Conservation (phyloP, 225 moss, liverwort and hornwort species). For the Bryoerythrophyllum caledonicum region DNA sequence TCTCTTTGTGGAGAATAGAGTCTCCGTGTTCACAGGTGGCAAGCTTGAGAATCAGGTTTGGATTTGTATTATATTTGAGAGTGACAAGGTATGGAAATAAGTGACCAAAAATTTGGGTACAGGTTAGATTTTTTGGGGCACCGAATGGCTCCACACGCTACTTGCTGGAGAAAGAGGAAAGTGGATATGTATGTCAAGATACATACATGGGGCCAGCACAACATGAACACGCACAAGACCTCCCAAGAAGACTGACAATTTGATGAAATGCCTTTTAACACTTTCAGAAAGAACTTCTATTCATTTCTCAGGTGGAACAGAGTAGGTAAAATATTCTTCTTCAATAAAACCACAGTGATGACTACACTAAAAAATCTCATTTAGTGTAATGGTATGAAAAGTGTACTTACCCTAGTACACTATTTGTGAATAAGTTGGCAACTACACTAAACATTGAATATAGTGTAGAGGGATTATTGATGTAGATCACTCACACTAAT, state of each 20-base stretch:
- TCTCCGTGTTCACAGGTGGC: background rate
- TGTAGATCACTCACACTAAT: too few relatives aligned
- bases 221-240: background rate
- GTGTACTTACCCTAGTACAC: too few relatives aligned
- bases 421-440: too few relatives aligned
- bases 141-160: background rate
- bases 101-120: background rate
- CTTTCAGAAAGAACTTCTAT: background rate
- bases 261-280: background rate
- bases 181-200: background rate
- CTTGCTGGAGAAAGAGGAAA: slow-evolving; percentile 1
- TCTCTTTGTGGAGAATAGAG: background rate
- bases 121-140: background rate
- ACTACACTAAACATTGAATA: too few relatives aligned
- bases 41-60: slow-evolving; percentile 9
- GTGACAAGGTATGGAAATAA: background rate
- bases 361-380: too few relatives aligned
- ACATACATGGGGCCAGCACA: background rate
- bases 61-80: background rate
- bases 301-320: background rate
- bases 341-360: background rate
- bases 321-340: background rate
- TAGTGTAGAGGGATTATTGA: too few relatives aligned
- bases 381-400: too few relatives aligned
- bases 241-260: background rate